Base-by-base conservation (phyloP, 345 rosid genomes). In the Citrus medica region DNA sequence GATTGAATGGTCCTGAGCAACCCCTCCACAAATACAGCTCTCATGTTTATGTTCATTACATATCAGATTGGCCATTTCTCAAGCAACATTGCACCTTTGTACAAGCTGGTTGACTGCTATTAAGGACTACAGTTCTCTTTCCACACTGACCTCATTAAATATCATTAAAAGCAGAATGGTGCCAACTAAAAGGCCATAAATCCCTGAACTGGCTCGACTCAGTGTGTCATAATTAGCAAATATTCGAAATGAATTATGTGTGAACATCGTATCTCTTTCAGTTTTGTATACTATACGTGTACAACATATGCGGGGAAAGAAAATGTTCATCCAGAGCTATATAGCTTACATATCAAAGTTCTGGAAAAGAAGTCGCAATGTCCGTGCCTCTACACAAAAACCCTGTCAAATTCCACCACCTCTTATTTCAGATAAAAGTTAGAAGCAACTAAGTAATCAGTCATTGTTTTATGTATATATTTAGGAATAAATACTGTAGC, bases 311-410 rank as follows among this genome's bases (percentile, higher is more conserved):
- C 7, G 69, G 61, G 80, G 80, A 68, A 79, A 30, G 38, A 80
- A 75, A 74, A 63, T 8, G 51, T 67, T 19, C 40, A 46, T 79
- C 51, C 72, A 24, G 71, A 77, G 81, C 67, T 37, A 66, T 55
- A 58, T 71, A 78, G 76, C 98, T 80, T 90, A 95, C 99, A 91
- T 88, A 88, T 96, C 99, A 87, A 96, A 96, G 87, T 91, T 94
- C 83, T 88, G 97, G 87, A 96, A 96, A 82, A 96, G 97, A 82
- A 84, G 84, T 67, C 84, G 84, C 78, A 96, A 81, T 53, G 98
- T 94, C 77, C 95, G 84, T 71, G 98, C 98, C 88, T 94, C 99
- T 80, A 94, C 93, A 86, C 99, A 92, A 83, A 96, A 96, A 14
- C 99, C 97, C 99, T 95, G 90, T 75, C 78, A 88, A 75, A 69